Conservation (phyloP, 2,329 filamentous ascomycete genomes). For the Xylariomycetidae sp. region DNA sequence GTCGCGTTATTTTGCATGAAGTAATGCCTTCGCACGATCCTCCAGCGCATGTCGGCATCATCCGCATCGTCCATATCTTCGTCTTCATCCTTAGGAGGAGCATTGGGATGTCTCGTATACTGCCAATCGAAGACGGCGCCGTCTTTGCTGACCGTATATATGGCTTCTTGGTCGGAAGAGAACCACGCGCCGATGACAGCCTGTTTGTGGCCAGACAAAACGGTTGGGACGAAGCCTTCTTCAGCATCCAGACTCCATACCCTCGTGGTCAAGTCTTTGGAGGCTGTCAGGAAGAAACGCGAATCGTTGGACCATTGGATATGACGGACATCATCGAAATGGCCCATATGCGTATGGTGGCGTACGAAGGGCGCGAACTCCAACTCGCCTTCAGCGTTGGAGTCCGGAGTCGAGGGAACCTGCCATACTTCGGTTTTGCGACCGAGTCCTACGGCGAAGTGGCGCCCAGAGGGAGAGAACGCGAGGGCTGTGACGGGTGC, state of each 20-base stretch:
- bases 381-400: slow-evolving; percentile 70
- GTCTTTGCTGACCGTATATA: slow-evolving; percentile 95
- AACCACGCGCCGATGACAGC: slow-evolving; percentile 95
- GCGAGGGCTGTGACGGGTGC: slow-evolving; percentile 74
- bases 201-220: slow-evolving; percentile 85
- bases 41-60: slow-evolving; percentile 72
- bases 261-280: slow-evolving; percentile 84
- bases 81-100: slow-evolving; percentile 46
- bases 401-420: slow-evolving; percentile 82
- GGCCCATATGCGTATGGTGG: slow-evolving; percentile 78
- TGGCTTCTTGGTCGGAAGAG: slow-evolving; percentile 86
- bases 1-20: slow-evolving; percentile 88
- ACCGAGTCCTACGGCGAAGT: slow-evolving; percentile 86
- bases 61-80: slow-evolving; percentile 55
- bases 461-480: slow-evolving; percentile 84
- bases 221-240: slow-evolving; percentile 83
- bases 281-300: slow-evolving; percentile 86
- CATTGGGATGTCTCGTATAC: slow-evolving; percentile 59
- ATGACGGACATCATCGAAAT: slow-evolving; percentile 79
- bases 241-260: slow-evolving; percentile 92
- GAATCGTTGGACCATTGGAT: slow-evolving; percentile 97
- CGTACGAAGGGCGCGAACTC: slow-evolving; percentile 94
- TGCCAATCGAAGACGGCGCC: slow-evolving; percentile 95
- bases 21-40: slow-evolving; percentile 84
- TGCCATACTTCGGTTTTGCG: slow-evolving; percentile 93